A percentile compares a stretch with the other conserved stretches of the same genome.
These are phyloP conservation scores for Alopecurus myosuroides DNA, from an alignment of 176 grass and related monocot species.

Conservation along the genomic window DNA sequence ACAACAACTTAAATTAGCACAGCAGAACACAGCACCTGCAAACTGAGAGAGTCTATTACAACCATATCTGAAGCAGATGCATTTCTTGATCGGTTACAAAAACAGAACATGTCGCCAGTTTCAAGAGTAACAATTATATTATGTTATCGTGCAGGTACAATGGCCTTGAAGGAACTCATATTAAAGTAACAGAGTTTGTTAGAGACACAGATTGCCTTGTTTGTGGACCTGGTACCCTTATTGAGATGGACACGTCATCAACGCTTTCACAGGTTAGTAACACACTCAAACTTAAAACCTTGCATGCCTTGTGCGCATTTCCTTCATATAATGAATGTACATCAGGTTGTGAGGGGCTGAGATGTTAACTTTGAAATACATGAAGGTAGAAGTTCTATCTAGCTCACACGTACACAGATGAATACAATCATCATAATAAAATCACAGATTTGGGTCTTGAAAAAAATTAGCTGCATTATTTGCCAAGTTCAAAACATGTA, in stretches of 20 bases:
- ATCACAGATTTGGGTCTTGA: background rate
- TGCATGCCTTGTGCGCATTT: background rate
- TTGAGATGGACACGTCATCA: constrained; percentile 61
- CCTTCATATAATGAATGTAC: background rate
- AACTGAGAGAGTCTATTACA: background rate
- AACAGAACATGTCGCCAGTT: background rate
- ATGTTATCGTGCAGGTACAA: constrained; percentile 63
- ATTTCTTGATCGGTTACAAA: background rate
- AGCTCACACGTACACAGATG: background rate
- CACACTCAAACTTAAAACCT: constrained; percentile 12
- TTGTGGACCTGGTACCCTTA: constrained; percentile 79
- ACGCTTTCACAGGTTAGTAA: constrained; percentile 64
- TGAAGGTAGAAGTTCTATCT: background rate
- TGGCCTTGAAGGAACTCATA: constrained; percentile 80
- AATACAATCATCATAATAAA: background rate
- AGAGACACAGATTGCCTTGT: constrained; percentile 90
- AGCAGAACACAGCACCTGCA: background rate
- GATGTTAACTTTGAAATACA: constrained; percentile 13
- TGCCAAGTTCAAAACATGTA: background rate
- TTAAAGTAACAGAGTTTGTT: constrained; percentile 92
- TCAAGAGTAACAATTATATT: background rate
- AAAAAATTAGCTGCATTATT: background rate
- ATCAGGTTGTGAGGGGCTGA: background rate
- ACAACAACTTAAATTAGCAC: background rate
- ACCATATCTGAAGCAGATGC: background rate